phyloP scores from a whole-genome alignment of 225 moss, liverwort and hornwort genomes.

The Marchantia polymorpha region DNA sequence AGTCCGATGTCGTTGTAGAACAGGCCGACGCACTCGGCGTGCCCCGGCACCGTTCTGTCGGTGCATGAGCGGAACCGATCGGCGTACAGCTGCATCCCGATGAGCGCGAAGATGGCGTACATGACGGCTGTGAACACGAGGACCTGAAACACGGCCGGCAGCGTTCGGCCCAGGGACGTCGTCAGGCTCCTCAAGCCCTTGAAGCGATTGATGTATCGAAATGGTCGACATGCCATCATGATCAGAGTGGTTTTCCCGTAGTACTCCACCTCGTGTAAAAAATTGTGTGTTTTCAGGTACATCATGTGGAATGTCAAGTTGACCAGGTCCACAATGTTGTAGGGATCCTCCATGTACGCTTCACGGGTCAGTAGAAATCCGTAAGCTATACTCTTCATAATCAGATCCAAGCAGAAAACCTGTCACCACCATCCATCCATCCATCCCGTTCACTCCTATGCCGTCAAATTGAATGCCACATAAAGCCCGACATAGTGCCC shows the following conservation, averaged over 20 bases:
- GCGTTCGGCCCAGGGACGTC: conserved; percentile 47
- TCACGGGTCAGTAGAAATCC: conserved; percentile 83
- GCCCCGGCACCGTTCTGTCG: conserved; percentile 39
- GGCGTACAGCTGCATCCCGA: conserved; percentile 71
- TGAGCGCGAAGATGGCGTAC: conserved; percentile 76
- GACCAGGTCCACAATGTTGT: conserved; percentile 62
- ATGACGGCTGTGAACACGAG: conserved; percentile 64
- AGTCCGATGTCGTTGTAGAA: conserved; percentile 54
- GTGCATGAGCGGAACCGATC: conserved; percentile 57
- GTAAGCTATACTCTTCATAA: conserved; percentile 62
- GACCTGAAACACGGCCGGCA: conserved; percentile 66
- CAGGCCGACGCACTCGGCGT: conserved; percentile 57
- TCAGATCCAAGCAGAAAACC: not conserved
- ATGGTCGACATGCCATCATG: conserved; percentile 52
- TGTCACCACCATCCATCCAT: conserved; percentile 9
- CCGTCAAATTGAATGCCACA: not conserved
- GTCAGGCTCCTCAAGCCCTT: conserved; percentile 49
- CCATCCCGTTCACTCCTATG: conserved; percentile 56
- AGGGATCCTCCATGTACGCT: conserved; percentile 77
- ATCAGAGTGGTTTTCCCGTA: not conserved
- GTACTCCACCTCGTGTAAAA: not conserved
- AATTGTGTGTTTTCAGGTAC: not conserved
- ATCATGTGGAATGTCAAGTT: conserved; percentile 24
- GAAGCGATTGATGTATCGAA: conserved; percentile 58
- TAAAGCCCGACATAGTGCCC: not conserved